Evolutionary conservation across 805 yeast genomes (phyloP).

Genomic region (Lachancea lanzarotensis): DNA sequence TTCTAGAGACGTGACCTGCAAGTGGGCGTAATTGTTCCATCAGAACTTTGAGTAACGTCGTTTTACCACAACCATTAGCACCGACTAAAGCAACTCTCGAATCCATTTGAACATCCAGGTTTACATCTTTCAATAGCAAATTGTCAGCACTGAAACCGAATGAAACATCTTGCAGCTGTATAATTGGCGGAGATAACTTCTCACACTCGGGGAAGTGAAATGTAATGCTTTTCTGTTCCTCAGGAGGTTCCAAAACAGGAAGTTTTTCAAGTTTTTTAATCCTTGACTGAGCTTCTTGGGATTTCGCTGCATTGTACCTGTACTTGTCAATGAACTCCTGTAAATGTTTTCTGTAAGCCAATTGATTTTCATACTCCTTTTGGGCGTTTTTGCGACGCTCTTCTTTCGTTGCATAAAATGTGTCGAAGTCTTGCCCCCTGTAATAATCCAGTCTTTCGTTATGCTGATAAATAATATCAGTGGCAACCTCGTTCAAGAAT

Average conservation of each 20-base stretch:
- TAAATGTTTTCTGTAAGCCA: constrained; percentile 90
- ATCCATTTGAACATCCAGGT: constrained; percentile 84
- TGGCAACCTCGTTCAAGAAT: constrained; percentile 94
- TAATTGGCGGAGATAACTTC: constrained; percentile 83
- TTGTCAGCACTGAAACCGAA: constrained; percentile 73
- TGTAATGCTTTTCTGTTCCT: constrained; percentile 75
- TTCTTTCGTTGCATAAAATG: constrained; percentile 87
- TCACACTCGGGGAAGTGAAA: constrained; percentile 97
- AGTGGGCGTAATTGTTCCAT: constrained; percentile 72
- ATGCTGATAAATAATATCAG: constrained; percentile 97
- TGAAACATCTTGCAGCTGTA: constrained; percentile 78
- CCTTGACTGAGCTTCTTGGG: constrained; percentile 96
- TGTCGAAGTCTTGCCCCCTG: constrained; percentile 88
- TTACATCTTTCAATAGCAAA: constrained; percentile 67
- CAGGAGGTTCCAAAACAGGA: constrained; percentile 90
- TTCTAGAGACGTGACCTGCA: constrained; percentile 70
- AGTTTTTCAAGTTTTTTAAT: constrained; percentile 93
- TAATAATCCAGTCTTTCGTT: constrained; percentile 95
- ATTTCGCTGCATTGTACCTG: constrained; percentile 95
- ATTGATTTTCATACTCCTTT: constrained; percentile 94
- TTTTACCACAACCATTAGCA: constrained; percentile 99
- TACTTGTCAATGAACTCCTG: constrained; percentile 94
- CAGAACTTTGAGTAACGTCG: constrained; percentile 81
- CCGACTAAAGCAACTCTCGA: constrained; percentile 96
- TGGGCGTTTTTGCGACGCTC: constrained; percentile 90